These are phyloP conservation scores for Cytidiella melzeri DNA, from an alignment of 768 basidiomycete genomes.

Conservation along the genomic window DNA sequence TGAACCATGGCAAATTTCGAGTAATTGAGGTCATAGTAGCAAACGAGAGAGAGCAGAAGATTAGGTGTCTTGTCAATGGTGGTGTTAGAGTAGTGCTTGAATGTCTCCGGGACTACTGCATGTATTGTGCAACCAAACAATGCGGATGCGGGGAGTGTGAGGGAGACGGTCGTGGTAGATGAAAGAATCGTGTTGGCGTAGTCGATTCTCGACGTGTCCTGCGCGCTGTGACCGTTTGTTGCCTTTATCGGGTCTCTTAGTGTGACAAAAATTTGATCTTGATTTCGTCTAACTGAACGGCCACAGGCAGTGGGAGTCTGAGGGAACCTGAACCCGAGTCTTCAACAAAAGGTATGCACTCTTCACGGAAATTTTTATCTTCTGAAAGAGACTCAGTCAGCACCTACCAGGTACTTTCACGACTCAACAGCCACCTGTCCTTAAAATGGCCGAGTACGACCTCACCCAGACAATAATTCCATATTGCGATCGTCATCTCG, in stretches of 20 bases:
- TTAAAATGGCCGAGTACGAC: conserved; percentile 81
- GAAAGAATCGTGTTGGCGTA: neutral
- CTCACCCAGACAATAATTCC: conserved; percentile 87
- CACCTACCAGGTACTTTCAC: too few relatives aligned
- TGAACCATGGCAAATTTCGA: conserved; percentile 77
- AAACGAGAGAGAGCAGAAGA: neutral
- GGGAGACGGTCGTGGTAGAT: too few relatives aligned
- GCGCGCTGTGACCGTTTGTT: conserved; percentile 2
- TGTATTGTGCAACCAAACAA: neutral
- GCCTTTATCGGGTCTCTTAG: neutral
- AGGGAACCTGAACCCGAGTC: neutral
- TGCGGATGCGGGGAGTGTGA: neutral
- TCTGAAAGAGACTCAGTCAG: too few relatives aligned
- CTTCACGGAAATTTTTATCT: too few relatives aligned
- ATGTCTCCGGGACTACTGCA: neutral
- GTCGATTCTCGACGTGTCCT: neutral
- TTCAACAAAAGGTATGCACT: neutral
- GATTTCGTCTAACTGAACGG: neutral
- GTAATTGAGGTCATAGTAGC: conserved; percentile 69
- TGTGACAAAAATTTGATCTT: conserved; percentile 14
- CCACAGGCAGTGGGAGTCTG: neutral
- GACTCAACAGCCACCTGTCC: too few relatives aligned
- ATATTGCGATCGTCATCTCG: conserved; percentile 91
- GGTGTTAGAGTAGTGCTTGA: neutral
- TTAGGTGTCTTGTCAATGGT: neutral